Conservation (phyloP, 164 flowering plant species). For the Chimonanthus salicifolius region DNA sequence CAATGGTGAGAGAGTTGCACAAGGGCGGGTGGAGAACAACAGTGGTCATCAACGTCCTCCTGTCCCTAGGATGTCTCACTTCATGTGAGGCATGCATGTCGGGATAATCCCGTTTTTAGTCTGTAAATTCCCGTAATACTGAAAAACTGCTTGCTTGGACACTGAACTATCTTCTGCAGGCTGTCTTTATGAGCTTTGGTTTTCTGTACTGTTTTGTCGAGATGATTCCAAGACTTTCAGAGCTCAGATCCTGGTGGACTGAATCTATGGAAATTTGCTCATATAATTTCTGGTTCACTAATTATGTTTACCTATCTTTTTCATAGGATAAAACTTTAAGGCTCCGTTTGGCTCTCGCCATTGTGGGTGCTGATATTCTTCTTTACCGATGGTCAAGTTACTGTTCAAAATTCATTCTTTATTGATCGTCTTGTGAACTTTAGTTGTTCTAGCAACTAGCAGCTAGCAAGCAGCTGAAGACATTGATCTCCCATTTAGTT, state of each 20-base stretch:
- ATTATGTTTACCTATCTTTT: background rate
- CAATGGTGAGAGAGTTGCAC: conserved; percentile 1
- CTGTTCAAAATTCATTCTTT: too few relatives aligned
- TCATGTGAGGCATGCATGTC: conserved; percentile 5
- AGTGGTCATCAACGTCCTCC: conserved; percentile 8
- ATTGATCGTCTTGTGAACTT: too few relatives aligned
- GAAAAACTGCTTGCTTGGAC: conserved; percentile 14
- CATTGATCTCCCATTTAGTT: too few relatives aligned
- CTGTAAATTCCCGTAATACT: conserved; percentile 8
- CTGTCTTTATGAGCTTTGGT: conserved; percentile 7
- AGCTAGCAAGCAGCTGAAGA: too few relatives aligned
- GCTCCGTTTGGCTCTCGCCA: background rate
- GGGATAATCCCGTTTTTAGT: background rate
- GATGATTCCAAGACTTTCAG: conserved; percentile 1
- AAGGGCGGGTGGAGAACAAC: conserved; percentile 11
- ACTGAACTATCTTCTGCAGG: conserved; percentile 4
- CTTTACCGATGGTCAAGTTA: too few relatives aligned
- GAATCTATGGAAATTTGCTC: background rate
- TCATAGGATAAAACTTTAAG: background rate
- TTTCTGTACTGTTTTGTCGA: conserved; percentile 1
- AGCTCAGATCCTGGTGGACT: background rate
- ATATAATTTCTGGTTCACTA: background rate
- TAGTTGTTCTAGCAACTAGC: too few relatives aligned
- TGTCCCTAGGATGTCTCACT: conserved; percentile 11
- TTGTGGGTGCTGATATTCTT: background rate